A percentile compares a stretch with the other conserved stretches of the same genome.
Conservation (phyloP, 352 stramenopile genomes). For the Globisporangium paroecandrum region DNA sequence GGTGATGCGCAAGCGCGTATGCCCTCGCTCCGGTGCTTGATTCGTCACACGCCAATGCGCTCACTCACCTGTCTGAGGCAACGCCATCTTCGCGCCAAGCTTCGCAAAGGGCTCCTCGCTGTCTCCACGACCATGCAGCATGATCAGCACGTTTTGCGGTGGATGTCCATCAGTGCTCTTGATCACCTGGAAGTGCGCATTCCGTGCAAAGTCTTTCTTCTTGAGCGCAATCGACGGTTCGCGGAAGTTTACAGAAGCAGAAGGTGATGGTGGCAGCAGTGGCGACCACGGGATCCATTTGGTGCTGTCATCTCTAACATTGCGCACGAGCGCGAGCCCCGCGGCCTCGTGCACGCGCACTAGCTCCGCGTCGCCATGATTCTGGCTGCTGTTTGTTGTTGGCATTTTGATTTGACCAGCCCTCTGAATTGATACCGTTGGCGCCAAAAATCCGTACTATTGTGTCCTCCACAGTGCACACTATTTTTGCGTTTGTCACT, state of each 20-base stretch:
- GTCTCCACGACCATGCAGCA: slow-evolving; percentile 62
- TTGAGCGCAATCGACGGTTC: slow-evolving; percentile 20
- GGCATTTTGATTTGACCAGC: neutral
- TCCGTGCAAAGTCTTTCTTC: slow-evolving; percentile 11
- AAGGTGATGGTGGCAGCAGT: neutral
- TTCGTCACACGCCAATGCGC: too few species aligned
- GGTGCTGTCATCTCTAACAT: slow-evolving; percentile 9
- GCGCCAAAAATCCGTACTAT: neutral
- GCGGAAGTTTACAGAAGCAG: neutral
- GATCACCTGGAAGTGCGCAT: slow-evolving; percentile 28
- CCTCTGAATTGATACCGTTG: neutral
- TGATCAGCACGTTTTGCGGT: slow-evolving; percentile 55
- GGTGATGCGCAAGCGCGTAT: neutral
- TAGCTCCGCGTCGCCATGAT: slow-evolving; percentile 5
- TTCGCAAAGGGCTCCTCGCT: slow-evolving; percentile 47
- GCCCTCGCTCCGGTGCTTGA: too few species aligned
- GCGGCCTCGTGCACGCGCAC: slow-evolving; percentile 22
- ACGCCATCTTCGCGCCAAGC: slow-evolving; percentile 47
- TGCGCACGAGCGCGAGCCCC: slow-evolving; percentile 29
- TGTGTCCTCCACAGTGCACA: neutral
- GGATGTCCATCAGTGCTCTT: slow-evolving; percentile 17
- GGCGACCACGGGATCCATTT: slow-evolving; percentile 28
- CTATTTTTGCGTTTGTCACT: neutral
- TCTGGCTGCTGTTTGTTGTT: neutral
- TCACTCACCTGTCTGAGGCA: slow-evolving; percentile 58